phyloP scores from a whole-genome alignment of 805 yeast genomes.

The Myxozyma udenii region DNA sequence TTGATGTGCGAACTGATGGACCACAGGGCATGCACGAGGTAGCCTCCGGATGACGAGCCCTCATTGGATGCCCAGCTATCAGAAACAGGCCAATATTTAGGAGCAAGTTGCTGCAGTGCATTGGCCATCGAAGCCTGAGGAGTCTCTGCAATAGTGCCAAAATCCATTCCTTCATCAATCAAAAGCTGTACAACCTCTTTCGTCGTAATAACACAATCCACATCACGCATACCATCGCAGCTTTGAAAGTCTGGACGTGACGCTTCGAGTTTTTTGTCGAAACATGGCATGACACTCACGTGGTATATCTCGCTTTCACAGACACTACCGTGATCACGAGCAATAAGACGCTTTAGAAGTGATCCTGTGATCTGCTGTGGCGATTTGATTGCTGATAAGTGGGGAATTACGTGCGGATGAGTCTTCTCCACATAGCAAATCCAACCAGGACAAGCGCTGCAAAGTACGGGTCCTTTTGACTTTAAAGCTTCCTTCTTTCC shows the following conservation, averaged over 20 bases:
- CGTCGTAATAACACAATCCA: slow-evolving; percentile 93
- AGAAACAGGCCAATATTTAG: slow-evolving; percentile 59
- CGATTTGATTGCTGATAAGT: slow-evolving; percentile 70
- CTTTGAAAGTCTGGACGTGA: slow-evolving; percentile 67
- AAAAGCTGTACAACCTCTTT: slow-evolving; percentile 75
- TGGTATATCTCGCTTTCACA: slow-evolving; percentile 57
- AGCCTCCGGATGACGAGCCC: slow-evolving; percentile 90
- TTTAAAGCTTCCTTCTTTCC: background rate
- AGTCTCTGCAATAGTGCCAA: slow-evolving; percentile 22
- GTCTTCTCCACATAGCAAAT: slow-evolving; percentile 94
- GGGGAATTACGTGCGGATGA: slow-evolving; percentile 76
- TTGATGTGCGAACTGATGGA: slow-evolving; percentile 32
- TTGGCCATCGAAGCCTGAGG: background rate
- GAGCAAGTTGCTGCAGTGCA: slow-evolving; percentile 42
- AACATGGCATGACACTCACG: slow-evolving; percentile 91
- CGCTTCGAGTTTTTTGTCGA: slow-evolving; percentile 93
- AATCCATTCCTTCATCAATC: slow-evolving; percentile 46
- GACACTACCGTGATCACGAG: slow-evolving; percentile 38
- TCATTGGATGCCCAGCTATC: slow-evolving; percentile 68
- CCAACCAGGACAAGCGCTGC: slow-evolving; percentile 93
- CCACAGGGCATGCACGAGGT: slow-evolving; percentile 64
- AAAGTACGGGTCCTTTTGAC: slow-evolving; percentile 50
- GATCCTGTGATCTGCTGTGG: slow-evolving; percentile 93
- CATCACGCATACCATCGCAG: slow-evolving; percentile 51
- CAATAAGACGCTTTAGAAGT: slow-evolving; percentile 55